phyloP scores from a whole-genome alignment of 176 grass and related monocot genomes.

The Lolium rigidum region DNA sequence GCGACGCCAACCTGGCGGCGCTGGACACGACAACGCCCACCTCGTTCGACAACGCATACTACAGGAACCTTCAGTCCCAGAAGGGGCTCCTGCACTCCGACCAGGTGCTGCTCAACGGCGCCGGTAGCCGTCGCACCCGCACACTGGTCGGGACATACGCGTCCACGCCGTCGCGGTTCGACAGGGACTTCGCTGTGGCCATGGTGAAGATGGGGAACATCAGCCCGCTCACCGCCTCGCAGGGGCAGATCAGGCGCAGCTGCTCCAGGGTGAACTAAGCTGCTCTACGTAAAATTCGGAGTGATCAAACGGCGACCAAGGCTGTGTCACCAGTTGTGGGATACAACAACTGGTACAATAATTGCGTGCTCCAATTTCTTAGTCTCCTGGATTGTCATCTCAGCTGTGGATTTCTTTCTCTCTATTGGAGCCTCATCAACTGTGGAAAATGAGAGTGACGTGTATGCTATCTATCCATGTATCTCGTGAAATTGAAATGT shows the following conservation, averaged over 20 bases:
- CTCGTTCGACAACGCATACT: conserved; percentile 56
- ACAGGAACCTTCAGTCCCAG: conserved; percentile 45
- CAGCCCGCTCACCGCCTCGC: conserved; percentile 37
- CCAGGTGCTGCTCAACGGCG: conserved; percentile 59
- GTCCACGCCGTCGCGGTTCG: conserved; percentile 23
- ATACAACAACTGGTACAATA: not conserved
- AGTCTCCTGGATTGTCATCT: not conserved
- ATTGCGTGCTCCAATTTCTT: too few species aligned
- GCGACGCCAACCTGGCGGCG: conserved; percentile 49
- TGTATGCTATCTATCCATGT: not conserved
- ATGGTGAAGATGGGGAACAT: conserved; percentile 64
- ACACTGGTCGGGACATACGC: conserved; percentile 37
- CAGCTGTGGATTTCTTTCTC: too few species aligned
- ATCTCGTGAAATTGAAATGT: not conserved
- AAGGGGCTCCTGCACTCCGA: conserved; percentile 60
- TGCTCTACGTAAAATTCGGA: not conserved
- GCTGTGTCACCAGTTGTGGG: not conserved
- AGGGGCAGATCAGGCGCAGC: conserved; percentile 50
- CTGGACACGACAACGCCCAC: conserved; percentile 47
- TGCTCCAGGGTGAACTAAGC: conserved; percentile 50
- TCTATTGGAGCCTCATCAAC: not conserved
- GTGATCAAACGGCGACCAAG: not conserved
- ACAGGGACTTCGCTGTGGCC: conserved; percentile 41
- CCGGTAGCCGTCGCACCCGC: conserved; percentile 21
- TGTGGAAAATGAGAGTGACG: not conserved